These are phyloP conservation scores for Melaleuca quinquenervia DNA, from an alignment of 345 rosid species.

Conservation along the genomic window DNA sequence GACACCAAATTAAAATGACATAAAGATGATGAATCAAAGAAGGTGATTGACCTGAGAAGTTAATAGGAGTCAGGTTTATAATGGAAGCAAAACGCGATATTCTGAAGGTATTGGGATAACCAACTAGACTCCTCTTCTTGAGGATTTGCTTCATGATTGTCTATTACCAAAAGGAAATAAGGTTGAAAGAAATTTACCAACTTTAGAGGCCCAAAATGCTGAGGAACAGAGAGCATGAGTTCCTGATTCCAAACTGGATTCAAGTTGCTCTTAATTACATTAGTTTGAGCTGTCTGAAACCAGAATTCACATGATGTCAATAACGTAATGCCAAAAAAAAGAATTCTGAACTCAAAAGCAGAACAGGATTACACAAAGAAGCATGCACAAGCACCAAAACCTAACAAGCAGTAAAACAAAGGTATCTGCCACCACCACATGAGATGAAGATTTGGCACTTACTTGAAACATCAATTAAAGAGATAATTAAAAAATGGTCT, in stretches of 20 bases:
- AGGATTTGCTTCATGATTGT: not conserved
- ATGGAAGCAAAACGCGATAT: not conserved
- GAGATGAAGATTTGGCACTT: not conserved
- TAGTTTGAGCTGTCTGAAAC: slow-evolving; percentile 43
- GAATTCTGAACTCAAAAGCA: not conserved
- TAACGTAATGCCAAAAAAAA: not conserved
- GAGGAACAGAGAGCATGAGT: slow-evolving; percentile 75
- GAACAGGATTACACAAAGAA: not conserved
- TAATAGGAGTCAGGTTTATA: too few relatives aligned
- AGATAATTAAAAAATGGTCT: not conserved
- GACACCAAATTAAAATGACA: not conserved
- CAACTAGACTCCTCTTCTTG: not conserved
- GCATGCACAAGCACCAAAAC: not conserved
- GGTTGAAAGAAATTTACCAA: slow-evolving; percentile 25
- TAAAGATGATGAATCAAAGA: not conserved
- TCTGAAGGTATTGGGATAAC: not conserved
- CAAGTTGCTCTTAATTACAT: slow-evolving; percentile 49
- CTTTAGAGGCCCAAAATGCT: slow-evolving; percentile 43
- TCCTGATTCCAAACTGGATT: slow-evolving; percentile 82
- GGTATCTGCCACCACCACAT: not conserved
- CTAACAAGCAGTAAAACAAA: not conserved
- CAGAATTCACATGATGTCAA: not conserved
- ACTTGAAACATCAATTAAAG: not conserved
- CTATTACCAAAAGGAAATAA: not conserved
- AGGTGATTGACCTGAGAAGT: not conserved